Base-by-base conservation (phyloP, 768 basidiomycete genomes). In the Hericium erinaceus region DNA sequence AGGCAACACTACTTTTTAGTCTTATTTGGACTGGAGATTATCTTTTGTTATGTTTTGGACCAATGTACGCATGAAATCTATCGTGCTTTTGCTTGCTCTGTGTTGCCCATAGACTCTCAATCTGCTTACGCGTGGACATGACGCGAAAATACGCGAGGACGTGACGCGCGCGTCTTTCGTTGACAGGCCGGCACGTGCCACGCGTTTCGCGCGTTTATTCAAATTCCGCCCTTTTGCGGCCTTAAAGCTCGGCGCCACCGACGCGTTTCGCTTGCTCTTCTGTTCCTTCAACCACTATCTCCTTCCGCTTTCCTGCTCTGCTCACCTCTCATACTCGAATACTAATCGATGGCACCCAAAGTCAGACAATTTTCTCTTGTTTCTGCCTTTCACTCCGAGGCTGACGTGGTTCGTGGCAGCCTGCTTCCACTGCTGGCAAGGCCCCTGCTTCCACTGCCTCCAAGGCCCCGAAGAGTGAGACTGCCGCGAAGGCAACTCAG, bases 341-440 rank as follows among this genome's bases (percentile, higher is more conserved):
- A 3, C 8, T 10, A 10, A 46, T 4, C 44, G 20, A 46, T 46
- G 44, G 44, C 44, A 46, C 44, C 44, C 4, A 46, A 46, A 20
- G 44, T 46, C 10, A n/a, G 16, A 2, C 33, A 33, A 33, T 8
- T 33, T 33, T 33, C 33, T 33, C 5, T 6, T 33, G 1, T 10
- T 7, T 33, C 8, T 33, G 6, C 33, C 9, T 33, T 10, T 33
- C 33, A 33, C 6, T 33, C 7, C 9, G 33, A 33, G 33, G 9
- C 33, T 33, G 33, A 33, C 33, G 33, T 33, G 33, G 33, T 33
- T 33, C 33, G 33, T 33, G 33, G 10, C 16, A 46, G 44, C 85
- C 86, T 69, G 81, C 87, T 65, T 91, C 89, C 61, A 89, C 88
- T 68, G 88, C 90, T 65, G 87, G 87, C 68, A 93, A 85, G 75